Evolutionary conservation across 805 yeast genomes (phyloP), one percentile per base, ranked within the genome.

Genomic region (Spathaspora girioi): DNA sequence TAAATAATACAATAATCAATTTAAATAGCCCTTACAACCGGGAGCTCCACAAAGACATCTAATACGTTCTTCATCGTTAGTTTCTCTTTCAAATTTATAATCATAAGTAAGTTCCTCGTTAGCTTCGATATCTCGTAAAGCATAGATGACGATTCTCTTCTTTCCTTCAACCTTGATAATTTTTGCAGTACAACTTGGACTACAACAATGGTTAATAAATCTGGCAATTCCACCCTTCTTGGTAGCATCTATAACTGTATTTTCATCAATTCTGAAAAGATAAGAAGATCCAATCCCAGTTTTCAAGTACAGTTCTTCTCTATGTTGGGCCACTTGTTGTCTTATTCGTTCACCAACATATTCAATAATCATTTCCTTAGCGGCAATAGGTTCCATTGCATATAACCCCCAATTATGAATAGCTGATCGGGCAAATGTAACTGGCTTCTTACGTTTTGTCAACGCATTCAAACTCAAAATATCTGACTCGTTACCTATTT

Each of bases 371-470:
- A 94, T 93, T 67, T 94, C 99, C 58, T 84, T 87, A 0, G 94
- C 96, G n/a, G 90, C 88, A 63, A 94, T 94, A 1, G 96, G 96
- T 62, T 94, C 98, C 61, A 89, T 72, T 0, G 99, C 99, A 69
- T 91, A 94, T 40, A 94, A 71, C 0, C 99, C 99, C 99, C 99
- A 94, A 63, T 93, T 90, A 67, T 94, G 99, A 62, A 94, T 94
- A 0, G 97, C 96, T 2, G 97, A 91, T 49, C 98, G 77, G 0
- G 97, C 97, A 75, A 92, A 92, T n/a, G 94, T 86, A 8, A 93
- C 97, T 0, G 97, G 96, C 62, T 93, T 93, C 67, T 87, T 89
- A 56, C 97, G 80, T 63, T 89, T 91, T 57, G 89, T 88, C 59
- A 93, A 78, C 56, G 93, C 96, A 65, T 92, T 93, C 69, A 90